A percentile compares a stretch with the other conserved stretches of the same genome.
These are phyloP conservation scores for Penicillium dipodomyicola DNA, from an alignment of 495 filamentous ascomycete species.

Conservation along the genomic window DNA sequence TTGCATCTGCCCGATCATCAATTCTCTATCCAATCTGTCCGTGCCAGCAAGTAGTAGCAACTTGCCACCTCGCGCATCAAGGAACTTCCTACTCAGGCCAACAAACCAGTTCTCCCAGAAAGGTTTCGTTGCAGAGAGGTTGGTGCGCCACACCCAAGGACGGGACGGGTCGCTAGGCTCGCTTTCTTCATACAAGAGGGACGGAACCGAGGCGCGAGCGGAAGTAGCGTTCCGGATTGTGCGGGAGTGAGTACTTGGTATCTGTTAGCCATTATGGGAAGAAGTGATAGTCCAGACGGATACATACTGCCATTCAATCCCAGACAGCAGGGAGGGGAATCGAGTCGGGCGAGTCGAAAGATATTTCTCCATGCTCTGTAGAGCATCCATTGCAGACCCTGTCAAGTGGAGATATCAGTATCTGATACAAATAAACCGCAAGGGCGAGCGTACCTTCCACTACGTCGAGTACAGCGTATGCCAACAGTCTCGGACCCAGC, in stretches of 20 bases:
- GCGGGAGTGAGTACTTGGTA: constrained; percentile 68
- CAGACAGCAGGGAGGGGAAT: constrained; percentile 72
- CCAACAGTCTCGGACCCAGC: constrained; percentile 67
- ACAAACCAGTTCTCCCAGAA: constrained; percentile 96
- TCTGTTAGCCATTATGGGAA: background rate
- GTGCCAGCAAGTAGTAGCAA: constrained; percentile 88
- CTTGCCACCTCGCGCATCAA: constrained; percentile 81
- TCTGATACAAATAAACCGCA: background rate
- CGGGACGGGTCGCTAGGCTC: constrained; percentile 33
- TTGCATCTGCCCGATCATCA: constrained; percentile 98
- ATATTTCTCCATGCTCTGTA: constrained; percentile 91
- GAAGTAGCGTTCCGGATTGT: constrained; percentile 81
- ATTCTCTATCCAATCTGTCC: constrained; percentile 87
- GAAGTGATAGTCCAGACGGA: background rate
- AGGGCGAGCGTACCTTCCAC: constrained; percentile 67
- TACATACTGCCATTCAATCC: constrained; percentile 87
- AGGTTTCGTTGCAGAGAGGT: constrained; percentile 77
- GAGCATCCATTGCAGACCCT: constrained; percentile 82
- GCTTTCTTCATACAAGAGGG: constrained; percentile 58
- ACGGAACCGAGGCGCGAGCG: constrained; percentile 84
- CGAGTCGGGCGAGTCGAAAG: constrained; percentile 76
- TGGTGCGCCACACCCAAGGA: constrained; percentile 80
- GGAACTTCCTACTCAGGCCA: constrained; percentile 84
- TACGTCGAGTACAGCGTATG: constrained; percentile 90
- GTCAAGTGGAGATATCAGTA: background rate